Base-by-base conservation (phyloP, 208 protist genomes). In the Wallacemonas sp. region DNA sequence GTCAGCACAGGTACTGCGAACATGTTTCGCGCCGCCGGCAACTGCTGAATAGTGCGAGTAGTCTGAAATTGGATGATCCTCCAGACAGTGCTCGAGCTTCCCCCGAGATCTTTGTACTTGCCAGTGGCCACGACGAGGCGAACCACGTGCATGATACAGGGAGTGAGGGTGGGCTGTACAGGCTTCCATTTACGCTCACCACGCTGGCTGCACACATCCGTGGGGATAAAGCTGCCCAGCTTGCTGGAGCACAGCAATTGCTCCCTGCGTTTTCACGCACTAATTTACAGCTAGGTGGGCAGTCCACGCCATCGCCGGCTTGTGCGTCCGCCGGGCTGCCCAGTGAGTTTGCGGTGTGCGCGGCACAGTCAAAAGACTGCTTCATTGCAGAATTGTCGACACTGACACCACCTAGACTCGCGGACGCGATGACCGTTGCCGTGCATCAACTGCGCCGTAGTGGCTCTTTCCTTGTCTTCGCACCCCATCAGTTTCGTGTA, bases 291-390 rank as follows among this genome's bases (percentile, higher is more conserved):
- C 30, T 57, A 6, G 29, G 3, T 10, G 24, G 29, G 12, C 9
- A 1, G 24, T 21, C 24, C 4, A 27, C 50, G 3, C 13, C 9
- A 13, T 5, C 50, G 0, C 8, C 50, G 9, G 17, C 41, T 19
- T 46, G 15, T 24, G 15, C 22, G 41, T 26, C 9, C 0, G 50
- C 9, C n/a, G n/a, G n/a, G 5, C 3, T 39, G 29, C 33, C 50
- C n/a, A 8, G 29, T 37, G 10, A 26, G 9, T n/a, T 32, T 5
- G 50, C 12, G 5, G 12, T 57, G 17, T 57, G 30, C 22, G 24
- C 50, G 13, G 30, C 50, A 38, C 50, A 37, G 9, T 57, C 50
- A 19, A 57, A 57, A 19, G 50, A 57, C 50, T 57, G 50, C n/a
- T 2, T 57, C 30, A 57, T 57, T 37, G 30, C 22, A 12, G 50